A percentile compares a stretch with the other conserved stretches of the same genome.
Conservation (phyloP, 495 filamentous ascomycete species). For the Tuber microsphaerosporum region DNA sequence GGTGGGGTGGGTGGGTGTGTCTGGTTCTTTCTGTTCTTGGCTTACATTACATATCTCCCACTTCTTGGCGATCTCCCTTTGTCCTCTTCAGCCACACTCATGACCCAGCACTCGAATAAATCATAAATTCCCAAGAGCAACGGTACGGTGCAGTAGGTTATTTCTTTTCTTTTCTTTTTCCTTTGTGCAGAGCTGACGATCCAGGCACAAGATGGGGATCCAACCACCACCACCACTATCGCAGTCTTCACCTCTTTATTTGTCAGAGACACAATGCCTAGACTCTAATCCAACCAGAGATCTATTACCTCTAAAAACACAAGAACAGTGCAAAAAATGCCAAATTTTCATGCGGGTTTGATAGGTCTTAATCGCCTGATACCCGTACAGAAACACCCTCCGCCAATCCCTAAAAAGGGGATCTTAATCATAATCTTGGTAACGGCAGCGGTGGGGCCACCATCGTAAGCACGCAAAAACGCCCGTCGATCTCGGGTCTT, state of each 20-base stretch:
- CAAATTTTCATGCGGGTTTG: no score
- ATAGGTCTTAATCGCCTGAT: background rate
- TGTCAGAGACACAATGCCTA: background rate
- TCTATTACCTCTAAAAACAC: background rate
- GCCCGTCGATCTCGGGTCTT: background rate
- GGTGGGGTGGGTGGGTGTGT: background rate
- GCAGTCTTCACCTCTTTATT: background rate
- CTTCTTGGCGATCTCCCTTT: background rate
- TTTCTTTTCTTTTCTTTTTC: background rate
- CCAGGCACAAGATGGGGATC: background rate
- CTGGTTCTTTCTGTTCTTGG: background rate
- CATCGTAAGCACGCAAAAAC: background rate
- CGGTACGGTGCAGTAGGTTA: no score
- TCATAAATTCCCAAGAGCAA: no score
- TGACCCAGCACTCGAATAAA: background rate
- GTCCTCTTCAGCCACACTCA: slow-evolving; percentile 1
- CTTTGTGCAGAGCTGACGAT: background rate
- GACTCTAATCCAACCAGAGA: background rate
- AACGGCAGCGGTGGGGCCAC: background rate
- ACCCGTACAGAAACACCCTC: background rate
- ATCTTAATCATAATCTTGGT: background rate
- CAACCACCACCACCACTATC: background rate
- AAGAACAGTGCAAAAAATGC: no score
- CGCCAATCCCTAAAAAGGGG: background rate
- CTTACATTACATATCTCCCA: background rate